Base-by-base conservation (phyloP, 805 yeast species). In the Nakazawaea holstii region DNA sequence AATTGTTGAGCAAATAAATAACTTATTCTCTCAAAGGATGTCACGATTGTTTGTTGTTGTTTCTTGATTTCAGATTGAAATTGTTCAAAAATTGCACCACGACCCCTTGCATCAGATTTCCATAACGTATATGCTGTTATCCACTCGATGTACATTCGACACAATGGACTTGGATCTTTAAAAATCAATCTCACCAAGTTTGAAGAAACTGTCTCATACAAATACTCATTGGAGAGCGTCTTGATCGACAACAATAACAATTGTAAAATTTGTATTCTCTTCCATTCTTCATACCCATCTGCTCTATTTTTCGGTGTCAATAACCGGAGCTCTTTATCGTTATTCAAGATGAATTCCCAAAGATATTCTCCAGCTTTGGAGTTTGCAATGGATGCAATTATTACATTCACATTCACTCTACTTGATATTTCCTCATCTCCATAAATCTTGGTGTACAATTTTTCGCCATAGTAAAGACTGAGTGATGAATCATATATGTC, bases 141-240 rank as follows among this genome's bases (percentile, higher is more conserved):
- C 96, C 96, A 91, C 58, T 91, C 97, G 46, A 87, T 64, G 56
- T 84, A 87, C 2, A 76, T 66, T 48, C 97, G 74, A 5, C 80
- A 86, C 40, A 81, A 66, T 0, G 97, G 97, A 52, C 94, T 84
- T 11, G 87, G 79, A 52, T 92, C 98, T 2, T 67, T 63, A 37
- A 73, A 67, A 10, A 87, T 66, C 8, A 67, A 59, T 0, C 62
- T 59, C 5, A 71, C 43, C 10, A 74, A 52, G 3, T 53, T 17
- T 0, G 45, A 43, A 0, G 61, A 52, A 8, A 77, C 58, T 35
- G 59, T 53, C 1, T 54, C 38, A 2, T 66, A 49, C 14, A 66
- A 43, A 0, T 49, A 51, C 0, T 49, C 49, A 2, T 57, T 40
- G 5, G 68, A 57, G 2, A 73, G 52, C 2, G 61, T 55, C 39